Evolutionary conservation across 371 early-diverging fungal species (phyloP).

Genomic region (Mucor sp.): DNA sequence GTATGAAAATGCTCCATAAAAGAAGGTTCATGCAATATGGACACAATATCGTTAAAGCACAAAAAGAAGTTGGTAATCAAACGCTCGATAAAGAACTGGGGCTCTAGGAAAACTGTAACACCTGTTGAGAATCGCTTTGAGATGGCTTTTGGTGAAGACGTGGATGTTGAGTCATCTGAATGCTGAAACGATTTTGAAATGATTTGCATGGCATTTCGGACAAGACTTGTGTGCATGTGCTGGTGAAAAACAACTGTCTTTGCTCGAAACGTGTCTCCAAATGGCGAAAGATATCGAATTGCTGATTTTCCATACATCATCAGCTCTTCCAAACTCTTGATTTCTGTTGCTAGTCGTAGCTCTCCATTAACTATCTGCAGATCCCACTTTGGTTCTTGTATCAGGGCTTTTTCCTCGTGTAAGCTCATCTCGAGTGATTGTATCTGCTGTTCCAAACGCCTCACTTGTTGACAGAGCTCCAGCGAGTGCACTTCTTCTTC

Average conservation of each 20-base stretch:
- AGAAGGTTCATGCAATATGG: slow-evolving; percentile 17
- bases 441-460: slow-evolving; percentile 7
- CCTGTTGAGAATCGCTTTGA: slow-evolving; percentile 5
- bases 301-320: slow-evolving; percentile 10
- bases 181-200: background rate
- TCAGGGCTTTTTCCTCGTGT: background rate
- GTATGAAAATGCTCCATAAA: slow-evolving; percentile 8
- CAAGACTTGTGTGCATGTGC: background rate
- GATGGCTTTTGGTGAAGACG: background rate
- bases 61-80: slow-evolving; percentile 14
- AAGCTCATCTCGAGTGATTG: slow-evolving; percentile 7
- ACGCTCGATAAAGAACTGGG: background rate
- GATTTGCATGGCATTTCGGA: slow-evolving; percentile 1
- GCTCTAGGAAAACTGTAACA: background rate
- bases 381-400: slow-evolving; percentile 14
- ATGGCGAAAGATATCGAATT: slow-evolving; percentile 22
- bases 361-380: slow-evolving; percentile 1
- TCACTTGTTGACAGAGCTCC: slow-evolving; percentile 11
- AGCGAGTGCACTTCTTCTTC: slow-evolving; percentile 6
- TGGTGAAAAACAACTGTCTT: slow-evolving; percentile 2
- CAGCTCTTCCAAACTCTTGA: slow-evolving; percentile 15
- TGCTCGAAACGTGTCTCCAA: slow-evolving; percentile 11
- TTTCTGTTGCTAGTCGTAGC: slow-evolving; percentile 7
- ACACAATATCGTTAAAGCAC: slow-evolving; percentile 9
- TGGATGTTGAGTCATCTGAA: background rate